Conservation (phyloP, 306 rosid species). For the Lathyrus tuberosus region DNA sequence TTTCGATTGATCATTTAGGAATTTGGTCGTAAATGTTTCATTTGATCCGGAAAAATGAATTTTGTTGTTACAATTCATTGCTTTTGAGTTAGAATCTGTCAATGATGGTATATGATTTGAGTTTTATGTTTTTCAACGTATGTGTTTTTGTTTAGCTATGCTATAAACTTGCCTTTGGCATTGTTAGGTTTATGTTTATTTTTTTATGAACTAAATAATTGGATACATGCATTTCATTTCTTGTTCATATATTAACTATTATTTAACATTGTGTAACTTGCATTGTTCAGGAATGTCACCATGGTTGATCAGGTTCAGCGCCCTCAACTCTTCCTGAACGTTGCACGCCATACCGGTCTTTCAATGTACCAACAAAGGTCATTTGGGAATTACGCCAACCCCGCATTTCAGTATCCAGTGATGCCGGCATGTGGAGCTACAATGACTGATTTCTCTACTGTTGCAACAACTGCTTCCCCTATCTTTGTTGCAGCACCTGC, state of each 20-base stretch:
- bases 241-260: background rate
- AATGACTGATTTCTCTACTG: conserved; percentile 44
- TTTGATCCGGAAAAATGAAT: background rate
- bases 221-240: background rate
- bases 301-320: conserved; percentile 51
- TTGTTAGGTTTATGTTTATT: background rate
- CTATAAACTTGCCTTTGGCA: background rate
- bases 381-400: conserved; percentile 57
- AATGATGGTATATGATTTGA: background rate
- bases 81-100: conserved; percentile 6
- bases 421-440: conserved; percentile 56
- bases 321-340: conserved; percentile 38
- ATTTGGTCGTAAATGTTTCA: background rate
- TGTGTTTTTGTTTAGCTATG: background rate
- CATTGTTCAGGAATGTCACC: conserved; percentile 37
- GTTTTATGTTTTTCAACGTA: background rate
- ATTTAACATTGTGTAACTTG: conserved; percentile 12
- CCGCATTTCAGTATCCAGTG: conserved; percentile 56
- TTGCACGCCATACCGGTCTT: conserved; percentile 36
- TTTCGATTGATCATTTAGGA: background rate
- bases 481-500: conserved; percentile 73
- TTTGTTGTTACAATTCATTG: background rate
- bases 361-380: conserved; percentile 39
- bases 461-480: conserved; percentile 59
- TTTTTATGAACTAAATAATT: background rate